These are phyloP conservation scores for Aspergillus arachidicola DNA, from an alignment of 2,329 filamentous ascomycete species.

Conservation along the genomic window DNA sequence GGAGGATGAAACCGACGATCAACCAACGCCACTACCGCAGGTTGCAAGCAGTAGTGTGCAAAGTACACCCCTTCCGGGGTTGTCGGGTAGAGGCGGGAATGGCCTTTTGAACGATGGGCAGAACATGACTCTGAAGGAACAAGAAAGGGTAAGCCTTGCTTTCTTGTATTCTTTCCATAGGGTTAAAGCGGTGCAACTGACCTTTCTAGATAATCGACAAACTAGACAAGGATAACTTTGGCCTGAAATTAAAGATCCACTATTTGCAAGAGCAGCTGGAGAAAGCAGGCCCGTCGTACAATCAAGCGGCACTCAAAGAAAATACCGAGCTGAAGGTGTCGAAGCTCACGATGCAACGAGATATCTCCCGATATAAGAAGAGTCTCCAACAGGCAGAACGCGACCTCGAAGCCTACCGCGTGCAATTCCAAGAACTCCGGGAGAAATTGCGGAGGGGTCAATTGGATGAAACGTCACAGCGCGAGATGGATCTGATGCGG, in stretches of 20 bases:
- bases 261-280: constrained; percentile 89
- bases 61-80: constrained; percentile 76
- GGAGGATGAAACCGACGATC: constrained; percentile 64
- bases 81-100: constrained; percentile 65
- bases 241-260: constrained; percentile 93
- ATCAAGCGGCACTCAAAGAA: constrained; percentile 84
- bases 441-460: constrained; percentile 78
- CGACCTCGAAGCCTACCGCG: constrained; percentile 80
- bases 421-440: constrained; percentile 80
- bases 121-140: constrained; percentile 89
- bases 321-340: constrained; percentile 96
- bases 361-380: constrained; percentile 85
- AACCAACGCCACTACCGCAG: constrained; percentile 74
- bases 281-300: constrained; percentile 86
- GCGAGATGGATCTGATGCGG: constrained; percentile 57
- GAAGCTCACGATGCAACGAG: constrained; percentile 84
- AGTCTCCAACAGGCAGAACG: constrained; percentile 78
- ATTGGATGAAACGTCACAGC: constrained; percentile 68
- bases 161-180: background rate
- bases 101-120: constrained; percentile 74
- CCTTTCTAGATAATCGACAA: constrained; percentile 71
- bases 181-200: constrained; percentile 14
- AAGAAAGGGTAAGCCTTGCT: constrained; percentile 72
- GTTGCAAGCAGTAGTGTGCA: constrained; percentile 77
- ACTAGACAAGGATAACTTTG: constrained; percentile 98